Evolutionary conservation across 441 rosid genomes (phyloP).

Genomic region (Omphalea diandra): DNA sequence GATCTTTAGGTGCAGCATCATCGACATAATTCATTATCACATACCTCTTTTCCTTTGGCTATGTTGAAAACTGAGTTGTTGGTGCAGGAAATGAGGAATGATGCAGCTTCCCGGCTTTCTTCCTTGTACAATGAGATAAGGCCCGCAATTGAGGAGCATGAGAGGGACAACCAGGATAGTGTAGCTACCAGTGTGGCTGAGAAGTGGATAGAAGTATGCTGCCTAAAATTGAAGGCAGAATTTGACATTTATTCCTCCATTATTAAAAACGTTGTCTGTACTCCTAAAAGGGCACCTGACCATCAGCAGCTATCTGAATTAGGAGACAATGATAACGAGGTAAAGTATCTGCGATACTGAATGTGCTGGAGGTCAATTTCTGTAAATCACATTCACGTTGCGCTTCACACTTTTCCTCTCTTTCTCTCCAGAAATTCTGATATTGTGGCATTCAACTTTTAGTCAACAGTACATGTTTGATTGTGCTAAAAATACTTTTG

Average conservation of each 20-base stretch:
- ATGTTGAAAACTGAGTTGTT: constrained; percentile 13
- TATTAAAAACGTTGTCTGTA: constrained; percentile 56
- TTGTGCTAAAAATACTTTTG: background rate
- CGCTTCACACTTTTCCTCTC: background rate
- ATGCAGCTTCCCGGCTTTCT: constrained; percentile 51
- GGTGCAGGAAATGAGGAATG: constrained; percentile 66
- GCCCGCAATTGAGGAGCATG: constrained; percentile 91
- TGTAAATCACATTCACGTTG: background rate
- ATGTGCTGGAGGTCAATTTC: background rate
- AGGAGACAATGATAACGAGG: constrained; percentile 27
- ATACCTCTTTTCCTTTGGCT: background rate
- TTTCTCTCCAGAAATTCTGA: background rate
- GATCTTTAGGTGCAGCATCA: background rate
- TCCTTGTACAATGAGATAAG: constrained; percentile 71
- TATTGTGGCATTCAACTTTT: background rate
- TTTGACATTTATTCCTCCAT: constrained; percentile 75
- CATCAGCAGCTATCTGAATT: constrained; percentile 25
- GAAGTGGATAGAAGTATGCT: constrained; percentile 90
- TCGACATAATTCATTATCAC: background rate
- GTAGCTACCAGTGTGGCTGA: constrained; percentile 92
- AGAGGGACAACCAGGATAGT: constrained; percentile 86
- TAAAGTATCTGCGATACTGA: constrained; percentile 35
- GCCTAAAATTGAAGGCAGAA: constrained; percentile 74
- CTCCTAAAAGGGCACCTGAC: constrained; percentile 38
- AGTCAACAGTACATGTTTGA: background rate